Evolutionary conservation across 176 grass and related monocot genomes (phyloP), one percentile per base, ranked within the genome.

Genomic region (Eragrostis nindensis): DNA sequence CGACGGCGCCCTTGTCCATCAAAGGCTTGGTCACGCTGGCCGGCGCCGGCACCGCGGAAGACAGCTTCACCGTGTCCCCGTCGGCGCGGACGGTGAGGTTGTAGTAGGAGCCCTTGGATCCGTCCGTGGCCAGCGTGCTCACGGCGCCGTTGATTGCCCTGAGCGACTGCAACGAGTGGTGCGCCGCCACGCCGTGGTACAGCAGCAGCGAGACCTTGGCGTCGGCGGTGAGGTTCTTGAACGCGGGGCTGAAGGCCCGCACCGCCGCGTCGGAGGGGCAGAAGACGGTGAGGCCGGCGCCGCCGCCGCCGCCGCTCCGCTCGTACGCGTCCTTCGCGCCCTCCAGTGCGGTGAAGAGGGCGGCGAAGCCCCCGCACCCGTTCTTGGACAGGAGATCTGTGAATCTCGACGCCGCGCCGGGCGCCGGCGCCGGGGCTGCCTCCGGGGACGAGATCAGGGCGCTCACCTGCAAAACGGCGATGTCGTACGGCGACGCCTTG

Each of bases 391-490:
- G 60, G 66, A 91, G 55, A 12, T 83, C 75, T 8, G 66, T 82
- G 30, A 89, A 57, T 40, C 81, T 78, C 18, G 36, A 48, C n/a
- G n/a, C n/a, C n/a, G n/a, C n/a, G n/a, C n/a, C n/a, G n/a, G n/a
- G n/a, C n/a, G n/a, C n/a, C n/a, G n/a, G n/a, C 22, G 83, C 62
- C 11, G 81, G 79, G 0, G 80, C 62, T 0, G 72, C 70, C 9
- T 62, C 36, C 1, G 74, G 71, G 38, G 71, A 86, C 68, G 80
- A 74, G 48, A 95, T 86, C 63, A 62, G 70, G 36, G 80, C 80
- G 40, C 19, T 90, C 52, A 96, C 84, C 54, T 92, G 85, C 32
- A 96, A 73, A 45, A 90, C 83, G 30, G 85, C 74, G 62, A 95
- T 83, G 77, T 92, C 67, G 42, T 73, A 86, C 12, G 92, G 84